Base-by-base conservation (phyloP, 257 asterid species). In the Nicotiana attenuata region DNA sequence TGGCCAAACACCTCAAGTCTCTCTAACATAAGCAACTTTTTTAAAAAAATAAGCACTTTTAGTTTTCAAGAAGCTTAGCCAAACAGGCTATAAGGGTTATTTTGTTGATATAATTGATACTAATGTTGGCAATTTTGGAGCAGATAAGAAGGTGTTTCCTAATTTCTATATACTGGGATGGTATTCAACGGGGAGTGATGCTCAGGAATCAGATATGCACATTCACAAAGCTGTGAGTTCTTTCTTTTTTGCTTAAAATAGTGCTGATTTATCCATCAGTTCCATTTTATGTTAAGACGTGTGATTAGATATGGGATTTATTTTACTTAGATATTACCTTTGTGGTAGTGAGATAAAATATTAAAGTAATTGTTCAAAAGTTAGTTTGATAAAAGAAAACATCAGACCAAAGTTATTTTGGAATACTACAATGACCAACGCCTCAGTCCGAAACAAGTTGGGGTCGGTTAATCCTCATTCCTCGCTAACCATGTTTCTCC, bases 81-180 rank as follows among this genome's bases (percentile, higher is more conserved):
- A 41, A 41, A 41, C 10, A 41, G 47, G 47, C 47, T 41, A 41
- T 41, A 41, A 41, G 77, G 7, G 5, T 69, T 5, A 45, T 38
- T 41, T 38, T 20, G 31, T 7, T 69, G 6, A 38, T 69, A 69
- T 5, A 38, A 5, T 20, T 69, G 57, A 41, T 38, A 41, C 57
- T 69, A 5, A 11, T 69, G 19, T 3, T 38, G 29, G 56, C 77
- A 41, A 80, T 16, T 41, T 80, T 84, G 81, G 90, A 75, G 85
- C 95, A 96, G 99, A 92, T 91, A 94, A 96, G 92, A 96, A 96
- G 91, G 98, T 96, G 85, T 96, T 94, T 81, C 98, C 99, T 3
- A 89, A 94, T 79, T 94, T 92, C 83, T 96, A 96, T 81, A 86
- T 96, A 24, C 87, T 96, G 19, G 99, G 99, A 83, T 96, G 99